Evolutionary conservation across 2,329 filamentous ascomycete genomes (phyloP).

Genomic region (Fusarium abutilonis): DNA sequence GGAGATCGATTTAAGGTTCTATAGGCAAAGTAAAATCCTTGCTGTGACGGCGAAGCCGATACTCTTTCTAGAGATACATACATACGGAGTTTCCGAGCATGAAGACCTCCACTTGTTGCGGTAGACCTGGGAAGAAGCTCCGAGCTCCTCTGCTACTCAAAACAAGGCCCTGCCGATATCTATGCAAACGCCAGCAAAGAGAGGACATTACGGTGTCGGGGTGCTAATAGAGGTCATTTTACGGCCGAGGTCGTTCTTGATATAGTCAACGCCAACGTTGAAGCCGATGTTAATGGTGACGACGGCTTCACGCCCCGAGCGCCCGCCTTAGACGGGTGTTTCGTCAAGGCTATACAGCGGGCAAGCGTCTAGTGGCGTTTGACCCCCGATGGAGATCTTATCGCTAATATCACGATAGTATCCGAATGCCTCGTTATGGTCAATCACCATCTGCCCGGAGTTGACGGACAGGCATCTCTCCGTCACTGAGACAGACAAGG

Average conservation of each 20-base stretch:
- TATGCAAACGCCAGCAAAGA: constrained; percentile 21
- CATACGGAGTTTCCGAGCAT: background rate
- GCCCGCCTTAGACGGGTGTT: constrained; percentile 15
- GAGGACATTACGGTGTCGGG: constrained; percentile 24
- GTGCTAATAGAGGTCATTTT: constrained; percentile 23
- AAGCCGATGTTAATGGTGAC: constrained; percentile 17
- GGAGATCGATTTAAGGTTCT: constrained; percentile 4
- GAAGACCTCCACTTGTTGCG: constrained; percentile 11
- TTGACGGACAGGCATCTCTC: background rate
- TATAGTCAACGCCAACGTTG: constrained; percentile 21
- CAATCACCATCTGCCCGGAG: constrained; percentile 21
- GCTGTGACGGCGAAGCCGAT: constrained; percentile 10
- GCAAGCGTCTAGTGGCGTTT: constrained; percentile 14
- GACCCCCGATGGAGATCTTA: constrained; percentile 4
- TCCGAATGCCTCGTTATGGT: constrained; percentile 4
- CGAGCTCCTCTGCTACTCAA: background rate
- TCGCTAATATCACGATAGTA: constrained; percentile 13
- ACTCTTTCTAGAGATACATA: constrained; percentile 4
- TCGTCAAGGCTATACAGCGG: background rate
- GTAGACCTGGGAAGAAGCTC: background rate
- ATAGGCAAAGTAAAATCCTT: background rate
- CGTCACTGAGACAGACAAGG: constrained; percentile 8
- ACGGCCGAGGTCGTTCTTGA: constrained; percentile 27
- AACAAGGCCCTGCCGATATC: constrained; percentile 11
- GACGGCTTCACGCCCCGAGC: constrained; percentile 25